Evolutionary conservation across 805 yeast species (phyloP), one percentile per base, ranked within the genome.

Genomic region (Saturnispora zaruensis): DNA sequence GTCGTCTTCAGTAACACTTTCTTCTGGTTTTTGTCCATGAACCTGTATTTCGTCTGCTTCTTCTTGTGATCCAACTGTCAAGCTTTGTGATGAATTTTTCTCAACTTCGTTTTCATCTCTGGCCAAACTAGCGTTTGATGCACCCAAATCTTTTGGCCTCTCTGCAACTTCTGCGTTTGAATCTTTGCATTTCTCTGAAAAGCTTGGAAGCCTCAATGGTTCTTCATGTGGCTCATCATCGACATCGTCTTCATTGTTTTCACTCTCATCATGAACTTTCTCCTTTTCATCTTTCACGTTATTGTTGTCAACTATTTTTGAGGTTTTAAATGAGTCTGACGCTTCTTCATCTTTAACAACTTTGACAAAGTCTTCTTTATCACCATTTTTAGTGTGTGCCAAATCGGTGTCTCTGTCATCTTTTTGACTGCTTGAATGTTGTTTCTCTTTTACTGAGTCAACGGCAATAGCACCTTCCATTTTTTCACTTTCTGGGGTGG

Each of bases 1-100:
- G 23, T 48, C 57, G 18, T 41, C 53, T 3, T 36, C 30, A 4
- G 33, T 41, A 16, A 38, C 45, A 8, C 24, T 46, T 20, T 40
- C 38, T 33, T 18, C 24, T 21, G 9, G 21, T 16, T 43, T 14
- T 28, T 28, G 14, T 9, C 13, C 13, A 28, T 28, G 5, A 28
- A 28, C 44, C 32, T 16, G n/a, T 13, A 11, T 26, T n/a, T n/a
- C 30, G 13, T 44, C 45, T 25, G 49, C 51, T 41, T 50, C 41
- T 13, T 49, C 50, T 18, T 46, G 42, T 25, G 5, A 2, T 8
- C 21, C 24, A 18, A 6, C 21, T 8, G 4, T 16, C 36, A 41
- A 28, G 44, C 51, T 43, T 46, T 36, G 14, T 2, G 18, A 2
- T 18, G 14, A 16, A 1, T 7, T 36, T 11, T 36, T 6, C 16